Percentiles rank a stretch among this genome's conserved stretches.
Conservation (phyloP, 2,329 filamentous ascomycete species). For the Clarireedia sp. region DNA sequence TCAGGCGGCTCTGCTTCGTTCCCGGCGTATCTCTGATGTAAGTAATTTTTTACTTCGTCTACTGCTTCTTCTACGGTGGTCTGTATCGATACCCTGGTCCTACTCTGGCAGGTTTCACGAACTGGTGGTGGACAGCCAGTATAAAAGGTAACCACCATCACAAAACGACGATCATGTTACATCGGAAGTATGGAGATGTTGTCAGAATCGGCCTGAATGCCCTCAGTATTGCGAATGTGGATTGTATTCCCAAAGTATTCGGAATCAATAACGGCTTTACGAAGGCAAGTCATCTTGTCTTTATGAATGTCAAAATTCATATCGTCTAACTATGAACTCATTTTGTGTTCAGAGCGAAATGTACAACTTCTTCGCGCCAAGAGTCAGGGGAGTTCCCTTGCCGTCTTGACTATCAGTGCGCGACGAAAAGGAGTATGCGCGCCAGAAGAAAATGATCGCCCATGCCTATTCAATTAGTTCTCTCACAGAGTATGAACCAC, state of each 20-base stretch:
- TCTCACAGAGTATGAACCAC: constrained; percentile 36
- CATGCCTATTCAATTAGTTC: constrained; percentile 11
- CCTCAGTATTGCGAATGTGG: constrained; percentile 1
- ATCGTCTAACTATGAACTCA: not conserved
- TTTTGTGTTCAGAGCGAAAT: not conserved
- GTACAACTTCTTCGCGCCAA: not conserved
- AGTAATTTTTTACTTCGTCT: not conserved
- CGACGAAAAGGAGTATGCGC: not conserved
- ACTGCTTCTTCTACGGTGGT: not conserved
- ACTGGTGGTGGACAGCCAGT: not conserved
- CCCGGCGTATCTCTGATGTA: not conserved
- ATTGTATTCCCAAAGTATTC: constrained; percentile 4
- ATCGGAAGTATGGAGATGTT: constrained; percentile 6
- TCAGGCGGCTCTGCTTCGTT: not conserved
- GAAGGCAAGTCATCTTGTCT: constrained; percentile 1
- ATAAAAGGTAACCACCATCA: not conserved
- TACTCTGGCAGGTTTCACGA: not conserved
- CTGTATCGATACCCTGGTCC: not conserved
- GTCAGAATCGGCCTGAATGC: constrained; percentile 9
- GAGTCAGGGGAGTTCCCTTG: not conserved
- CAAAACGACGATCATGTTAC: not conserved
- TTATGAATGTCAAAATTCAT: not conserved
- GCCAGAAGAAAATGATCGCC: not conserved
- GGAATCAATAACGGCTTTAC: not conserved
- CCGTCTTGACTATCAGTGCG: not conserved